Evolutionary conservation across 2,329 filamentous ascomycete species (phyloP), one percentile per base, ranked within the genome.

Genomic region (Aaosphaeria arxii): DNA sequence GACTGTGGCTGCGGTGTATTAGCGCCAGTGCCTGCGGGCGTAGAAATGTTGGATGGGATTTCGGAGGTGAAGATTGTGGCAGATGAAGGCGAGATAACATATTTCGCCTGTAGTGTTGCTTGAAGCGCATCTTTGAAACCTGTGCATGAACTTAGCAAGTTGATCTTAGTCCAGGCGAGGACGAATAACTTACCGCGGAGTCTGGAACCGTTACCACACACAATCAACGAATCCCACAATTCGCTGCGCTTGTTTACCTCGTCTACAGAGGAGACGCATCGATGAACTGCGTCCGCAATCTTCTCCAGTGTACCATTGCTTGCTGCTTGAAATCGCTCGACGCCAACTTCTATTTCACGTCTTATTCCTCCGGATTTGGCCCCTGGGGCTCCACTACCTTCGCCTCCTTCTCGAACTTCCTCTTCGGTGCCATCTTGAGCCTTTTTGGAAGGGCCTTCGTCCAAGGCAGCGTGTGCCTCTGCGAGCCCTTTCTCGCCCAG

Each of bases 31-130:
- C 90, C 91, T 7, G 87, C 81, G 1, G 94, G 94, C 0, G 94
- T 97, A 30, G 89, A 91, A 66, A 96, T 83, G 72, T 94, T 92
- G 6, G 91, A 96, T 6, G 94, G 94, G 35, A 97, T 84, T 71
- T 99, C 94, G 24, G 91, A 96, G 33, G 91, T 96, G 78, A 97
- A 97, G 63, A 97, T 97, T 39, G 91, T 96, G 44, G 90, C 91
- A 1, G 90, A 92, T 30, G 87, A 91, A 0, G 94, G 94, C 2
- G 91, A 95, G 57, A 99, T 85, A 46, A 96, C 81, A 69, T 96
- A 94, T 55, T 91, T 91, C 43, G 86, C 81, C 35, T 82, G 82
- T 33, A 99, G 81, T 0, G 85, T 91, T 59, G 87, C 81, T 35
- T 97, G 70, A 42, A 99, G 84, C 57, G 92, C 89, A 61, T 96